Evolutionary conservation across 768 basidiomycete genomes (phyloP), one percentile per base, ranked within the genome.

Genomic region (Jaapia argillacea): DNA sequence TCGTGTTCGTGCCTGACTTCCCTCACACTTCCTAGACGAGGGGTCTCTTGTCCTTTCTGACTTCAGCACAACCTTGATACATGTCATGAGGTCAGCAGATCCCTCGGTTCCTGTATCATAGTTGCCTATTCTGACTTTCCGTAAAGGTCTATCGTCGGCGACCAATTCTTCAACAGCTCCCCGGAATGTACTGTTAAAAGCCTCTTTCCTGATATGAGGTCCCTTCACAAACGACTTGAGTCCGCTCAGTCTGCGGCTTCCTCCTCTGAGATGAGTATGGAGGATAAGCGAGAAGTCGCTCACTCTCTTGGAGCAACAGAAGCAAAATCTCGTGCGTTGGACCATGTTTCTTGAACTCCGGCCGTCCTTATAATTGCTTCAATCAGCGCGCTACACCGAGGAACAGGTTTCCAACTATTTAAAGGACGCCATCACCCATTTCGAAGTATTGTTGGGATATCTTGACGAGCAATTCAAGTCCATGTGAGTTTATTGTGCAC

Each of bases 401-500:
- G 28, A 33, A 16, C 28, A 10, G 44, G 7, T 44, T 12, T 27
- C n/a, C 5, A 6, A 26, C n/a, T 45, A 36, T 31, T 23, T 54
- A 2, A 24, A 28, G 4, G 40, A 51, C 24, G 12, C 49, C 5
- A 24, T 38, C 2, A 46, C 50, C 6, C 53, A 54, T 16, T 3
- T 48, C 24, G 35, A 28, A 18, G 40, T 54, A 23, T 39, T 54
- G 3, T 26, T 48, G 0, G 40, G 25, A 10, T 45, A 41, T 23
- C 18, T 54, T 5, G 42, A 45, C 12, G 40, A 48, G 27, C 18
- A 54, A 37, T 54, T 51, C 27, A 36, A 54, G 33, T 41, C 47
- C 3, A 54, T 24, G 53, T 49, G 28, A 35, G 53, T 45, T n/a
- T n/a, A n/a, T n/a, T n/a, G n/a, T n/a, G n/a, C n/a, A 12, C 21